Evolutionary conservation across 78 protist species (phyloP).

Genomic region (Diacronema lutheri): DNA sequence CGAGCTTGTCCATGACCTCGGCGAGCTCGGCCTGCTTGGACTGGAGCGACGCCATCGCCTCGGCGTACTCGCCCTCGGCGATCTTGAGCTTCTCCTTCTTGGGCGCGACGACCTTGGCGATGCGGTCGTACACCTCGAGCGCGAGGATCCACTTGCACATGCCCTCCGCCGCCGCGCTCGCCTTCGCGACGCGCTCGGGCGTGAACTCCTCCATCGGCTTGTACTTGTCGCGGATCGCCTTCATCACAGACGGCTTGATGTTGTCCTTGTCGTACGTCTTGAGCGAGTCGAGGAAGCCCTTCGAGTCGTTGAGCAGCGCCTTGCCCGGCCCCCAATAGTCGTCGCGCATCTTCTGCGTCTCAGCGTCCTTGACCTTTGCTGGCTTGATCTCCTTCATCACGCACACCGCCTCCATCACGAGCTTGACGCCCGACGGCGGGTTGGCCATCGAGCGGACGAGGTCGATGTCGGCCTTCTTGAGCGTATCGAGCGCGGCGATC

Average conservation of each 20-base stretch:
- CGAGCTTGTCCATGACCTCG: slow-evolving; percentile 27
- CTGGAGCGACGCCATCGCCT: slow-evolving; percentile 27
- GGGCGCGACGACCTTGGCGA: slow-evolving; percentile 45
- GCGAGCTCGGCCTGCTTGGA: slow-evolving; percentile 22
- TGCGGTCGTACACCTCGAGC: slow-evolving; percentile 41
- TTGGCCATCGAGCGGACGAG: slow-evolving; percentile 52
- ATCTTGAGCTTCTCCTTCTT: slow-evolving; percentile 17
- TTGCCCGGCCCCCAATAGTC: slow-evolving; percentile 41
- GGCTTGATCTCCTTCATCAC: slow-evolving; percentile 53
- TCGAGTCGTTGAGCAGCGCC: slow-evolving; percentile 44
- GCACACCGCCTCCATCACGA: slow-evolving; percentile 73
- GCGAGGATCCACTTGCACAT: slow-evolving; percentile 74
- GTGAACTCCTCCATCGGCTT: slow-evolving; percentile 35
- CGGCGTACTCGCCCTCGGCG: slow-evolving; percentile 26
- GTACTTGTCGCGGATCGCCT: slow-evolving; percentile 26
- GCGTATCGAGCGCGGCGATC: slow-evolving; percentile 50
- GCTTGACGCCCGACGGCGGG: slow-evolving; percentile 79
- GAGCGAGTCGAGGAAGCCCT: slow-evolving; percentile 53
- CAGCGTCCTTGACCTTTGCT: slow-evolving; percentile 13
- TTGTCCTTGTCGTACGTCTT: slow-evolving; percentile 72
- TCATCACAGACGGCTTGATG: slow-evolving; percentile 58
- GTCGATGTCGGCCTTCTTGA: slow-evolving; percentile 55
- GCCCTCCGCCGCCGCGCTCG: slow-evolving; percentile 57
- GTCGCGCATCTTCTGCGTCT: slow-evolving; percentile 17
- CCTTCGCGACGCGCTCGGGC: slow-evolving; percentile 23